phyloP scores from a whole-genome alignment of 176 grass and related monocot species.

The Cymbopogon citratus region DNA sequence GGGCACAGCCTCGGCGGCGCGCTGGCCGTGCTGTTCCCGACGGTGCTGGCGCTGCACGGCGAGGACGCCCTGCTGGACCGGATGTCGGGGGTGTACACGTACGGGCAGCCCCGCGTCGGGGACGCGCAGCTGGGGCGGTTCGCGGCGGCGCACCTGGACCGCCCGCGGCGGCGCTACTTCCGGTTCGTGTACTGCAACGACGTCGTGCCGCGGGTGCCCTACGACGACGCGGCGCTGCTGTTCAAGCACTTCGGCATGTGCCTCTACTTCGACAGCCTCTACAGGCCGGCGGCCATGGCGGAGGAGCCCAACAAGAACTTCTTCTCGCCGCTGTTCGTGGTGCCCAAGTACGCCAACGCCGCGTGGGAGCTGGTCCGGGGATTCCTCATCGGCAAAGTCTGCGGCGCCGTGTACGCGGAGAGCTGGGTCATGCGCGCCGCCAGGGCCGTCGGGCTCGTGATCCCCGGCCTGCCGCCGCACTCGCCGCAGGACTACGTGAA shows the following conservation, averaged over 20 bases:
- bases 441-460: constrained; percentile 36
- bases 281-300: not conserved
- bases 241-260: constrained; percentile 67
- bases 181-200: constrained; percentile 84
- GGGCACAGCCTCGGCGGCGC: constrained; percentile 87
- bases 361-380: constrained; percentile 60
- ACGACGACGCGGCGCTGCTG: constrained; percentile 49
- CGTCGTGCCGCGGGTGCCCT: constrained; percentile 68
- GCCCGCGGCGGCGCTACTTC: constrained; percentile 24
- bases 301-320: constrained; percentile 92
- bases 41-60: constrained; percentile 46
- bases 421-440: constrained; percentile 42
- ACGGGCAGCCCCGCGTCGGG: constrained; percentile 66
- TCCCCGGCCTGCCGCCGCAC: constrained; percentile 71
- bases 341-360: constrained; percentile 61
- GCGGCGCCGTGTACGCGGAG: constrained; percentile 51
- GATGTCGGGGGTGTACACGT: constrained; percentile 62
- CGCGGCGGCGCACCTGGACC: constrained; percentile 22
- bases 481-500: constrained; percentile 76
- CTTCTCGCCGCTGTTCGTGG: constrained; percentile 50
- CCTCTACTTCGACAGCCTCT: constrained; percentile 61
- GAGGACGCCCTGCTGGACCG: constrained; percentile 25
- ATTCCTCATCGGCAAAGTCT: constrained; percentile 34
- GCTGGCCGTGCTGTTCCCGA: constrained; percentile 62
- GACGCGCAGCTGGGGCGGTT: constrained; percentile 45